Conservation (phyloP, 2,329 filamentous ascomycete species). For the Aspergillus uvarum region DNA sequence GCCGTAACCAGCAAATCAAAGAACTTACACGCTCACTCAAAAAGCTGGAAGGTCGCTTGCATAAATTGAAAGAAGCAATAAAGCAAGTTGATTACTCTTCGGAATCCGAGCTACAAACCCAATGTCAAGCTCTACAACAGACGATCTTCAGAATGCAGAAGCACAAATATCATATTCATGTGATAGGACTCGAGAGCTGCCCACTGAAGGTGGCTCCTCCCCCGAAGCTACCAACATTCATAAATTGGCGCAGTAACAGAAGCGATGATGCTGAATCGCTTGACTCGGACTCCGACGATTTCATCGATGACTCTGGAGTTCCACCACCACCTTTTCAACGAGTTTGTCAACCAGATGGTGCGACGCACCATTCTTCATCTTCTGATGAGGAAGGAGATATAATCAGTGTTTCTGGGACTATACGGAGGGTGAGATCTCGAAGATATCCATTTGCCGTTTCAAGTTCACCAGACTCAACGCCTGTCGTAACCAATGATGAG, state of each 20-base stretch:
- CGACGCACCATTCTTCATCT: conserved; percentile 5
- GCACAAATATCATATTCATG: conserved; percentile 45
- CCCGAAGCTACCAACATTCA: conserved; percentile 13
- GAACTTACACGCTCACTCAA: conserved; percentile 46
- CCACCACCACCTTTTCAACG: neutral
- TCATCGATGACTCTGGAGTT: conserved; percentile 29
- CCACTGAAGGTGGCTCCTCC: conserved; percentile 27
- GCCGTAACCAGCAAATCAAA: conserved; percentile 46
- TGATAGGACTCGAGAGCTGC: conserved; percentile 39
- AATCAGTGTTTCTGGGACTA: conserved; percentile 22
- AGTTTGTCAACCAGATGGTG: neutral
- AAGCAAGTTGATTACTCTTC: conserved; percentile 51
- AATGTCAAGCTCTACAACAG: conserved; percentile 61
- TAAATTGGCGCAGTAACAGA: neutral
- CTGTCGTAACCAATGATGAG: conserved; percentile 1
- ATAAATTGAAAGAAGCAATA: conserved; percentile 57
- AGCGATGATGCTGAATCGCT: conserved; percentile 36
- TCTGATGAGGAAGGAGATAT: conserved; percentile 27
- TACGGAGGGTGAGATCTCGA: conserved; percentile 14
- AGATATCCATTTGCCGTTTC: conserved; percentile 12
- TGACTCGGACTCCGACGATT: conserved; percentile 33
- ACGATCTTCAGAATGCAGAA: conserved; percentile 61
- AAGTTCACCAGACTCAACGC: conserved; percentile 13
- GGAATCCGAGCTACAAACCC: conserved; percentile 54
- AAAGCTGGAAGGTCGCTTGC: conserved; percentile 53